Percentiles rank a stretch among this genome's conserved stretches.
Evolutionary conservation across 768 basidiomycete genomes (phyloP).

Genomic region (Lactarius indigo): DNA sequence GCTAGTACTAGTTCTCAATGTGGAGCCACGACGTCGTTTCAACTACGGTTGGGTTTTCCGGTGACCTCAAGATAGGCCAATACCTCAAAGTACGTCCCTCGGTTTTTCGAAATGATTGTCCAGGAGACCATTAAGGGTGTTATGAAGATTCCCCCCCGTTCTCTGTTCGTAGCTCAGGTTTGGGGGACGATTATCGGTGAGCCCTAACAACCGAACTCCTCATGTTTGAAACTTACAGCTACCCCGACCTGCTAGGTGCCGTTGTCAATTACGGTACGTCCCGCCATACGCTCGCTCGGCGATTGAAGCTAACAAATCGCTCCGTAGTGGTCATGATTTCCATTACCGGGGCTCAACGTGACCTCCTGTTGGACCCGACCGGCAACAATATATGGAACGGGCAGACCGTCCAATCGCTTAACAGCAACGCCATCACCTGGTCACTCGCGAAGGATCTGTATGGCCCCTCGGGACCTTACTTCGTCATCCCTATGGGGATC

Average conservation of each 20-base stretch:
- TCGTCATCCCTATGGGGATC: conserved; percentile 51
- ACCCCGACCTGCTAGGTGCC: conserved; percentile 24
- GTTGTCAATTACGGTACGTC: conserved; percentile 37
- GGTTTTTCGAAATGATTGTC: background rate
- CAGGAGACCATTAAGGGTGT: background rate
- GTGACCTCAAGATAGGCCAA: conserved; percentile 55
- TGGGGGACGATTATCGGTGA: conserved; percentile 57
- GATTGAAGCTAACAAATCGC: conserved; percentile 27
- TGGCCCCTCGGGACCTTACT: conserved; percentile 50
- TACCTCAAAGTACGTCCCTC: conserved; percentile 35
- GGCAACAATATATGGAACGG: conserved; percentile 58
- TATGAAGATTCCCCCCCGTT: conserved; percentile 61
- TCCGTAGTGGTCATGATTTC: conserved; percentile 54
- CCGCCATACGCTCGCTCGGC: too few species aligned
- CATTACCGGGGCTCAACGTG: conserved; percentile 49
- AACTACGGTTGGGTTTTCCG: conserved; percentile 50
- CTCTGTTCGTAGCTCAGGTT: conserved; percentile 63
- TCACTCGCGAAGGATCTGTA: conserved; percentile 59
- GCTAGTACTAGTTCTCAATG: conserved; percentile 50
- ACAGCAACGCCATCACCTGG: conserved; percentile 62
- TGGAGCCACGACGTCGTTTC: conserved; percentile 62
- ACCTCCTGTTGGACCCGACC: conserved; percentile 46
- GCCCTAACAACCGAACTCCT: background rate
- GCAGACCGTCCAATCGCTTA: conserved; percentile 43
- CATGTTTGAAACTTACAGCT: background rate